Base-by-base conservation (phyloP, 2,329 filamentous ascomycete species). In the Lasiodiplodia sp. region DNA sequence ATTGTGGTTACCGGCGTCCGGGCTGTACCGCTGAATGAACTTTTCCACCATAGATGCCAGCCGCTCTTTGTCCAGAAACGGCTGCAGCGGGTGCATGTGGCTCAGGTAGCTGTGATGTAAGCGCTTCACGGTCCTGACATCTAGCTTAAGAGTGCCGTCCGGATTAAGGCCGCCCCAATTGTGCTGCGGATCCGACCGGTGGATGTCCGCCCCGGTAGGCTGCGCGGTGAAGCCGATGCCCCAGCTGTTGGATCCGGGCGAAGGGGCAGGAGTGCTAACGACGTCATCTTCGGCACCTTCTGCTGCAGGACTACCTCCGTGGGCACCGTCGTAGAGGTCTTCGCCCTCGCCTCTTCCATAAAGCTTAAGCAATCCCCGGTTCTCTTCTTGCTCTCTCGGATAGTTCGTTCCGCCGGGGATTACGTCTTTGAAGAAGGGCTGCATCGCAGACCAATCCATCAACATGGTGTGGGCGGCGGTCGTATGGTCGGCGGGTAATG, bases 391-490 rank as follows among this genome's bases (percentile, higher is more conserved):
- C 34, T 88, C 85, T 78, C 96, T 91, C 0, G 94, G 92, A 76
- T 94, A 96, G 44, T 86, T 76, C 34, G 56, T 56, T 47, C 67
- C 67, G 16, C 77, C 71, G 6, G 73, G 72, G 16, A 78, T 72
- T 11, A 71, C 81, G 72, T 91, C 87, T 67, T 88, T 87, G 31
- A 90, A 85, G 65, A 85, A 85, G 38, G 84, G 82, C 74, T 77
- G 76, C 10, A 74, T 83, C 72, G 68, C 79, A 67, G 40, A 92
- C 88, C 75, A 97, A 76, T 70, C 85, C 81, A 76, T 84, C 81
- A 98, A 82, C 21, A 98, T 83, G 71, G 94, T 88, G 63, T 96
- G 92, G 1, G 94, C 94, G n/a, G 93, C 88, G 0, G 94, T 97
- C 0, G 93, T 96, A 75, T 98, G 95, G 72, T 97, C 92, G 34